Evolutionary conservation across 495 filamentous ascomycete genomes (phyloP).

Genomic region (Lasiosphaeria hispida): DNA sequence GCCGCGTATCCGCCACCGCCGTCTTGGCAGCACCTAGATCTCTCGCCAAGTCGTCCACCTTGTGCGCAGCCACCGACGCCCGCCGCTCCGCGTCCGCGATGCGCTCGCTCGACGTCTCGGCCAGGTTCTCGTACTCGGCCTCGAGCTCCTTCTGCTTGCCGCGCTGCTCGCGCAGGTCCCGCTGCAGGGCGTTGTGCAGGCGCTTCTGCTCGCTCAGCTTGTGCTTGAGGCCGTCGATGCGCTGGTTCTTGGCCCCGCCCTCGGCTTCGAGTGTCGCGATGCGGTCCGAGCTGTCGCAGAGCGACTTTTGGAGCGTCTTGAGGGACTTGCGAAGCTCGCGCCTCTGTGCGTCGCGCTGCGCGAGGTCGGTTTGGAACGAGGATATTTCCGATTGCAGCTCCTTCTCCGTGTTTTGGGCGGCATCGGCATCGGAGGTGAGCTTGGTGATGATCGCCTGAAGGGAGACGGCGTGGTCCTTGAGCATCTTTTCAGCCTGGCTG

Average conservation of each 20-base stretch:
- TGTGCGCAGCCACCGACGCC: not conserved
- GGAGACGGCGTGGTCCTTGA: not conserved
- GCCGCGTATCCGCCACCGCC: not conserved
- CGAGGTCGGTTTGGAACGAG: not conserved
- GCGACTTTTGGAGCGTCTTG: not conserved
- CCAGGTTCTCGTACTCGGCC: not conserved
- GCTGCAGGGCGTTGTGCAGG: not conserved
- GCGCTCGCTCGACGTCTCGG: not conserved
- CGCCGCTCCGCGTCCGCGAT: not conserved
- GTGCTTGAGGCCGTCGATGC: not conserved
- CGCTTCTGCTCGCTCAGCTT: conserved; percentile 1
- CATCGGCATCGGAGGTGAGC: not conserved
- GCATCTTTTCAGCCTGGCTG: not conserved
- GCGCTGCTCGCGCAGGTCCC: conserved; percentile 8
- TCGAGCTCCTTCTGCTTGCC: conserved; percentile 6
- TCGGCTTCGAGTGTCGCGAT: conserved; percentile 6
- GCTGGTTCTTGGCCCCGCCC: not conserved
- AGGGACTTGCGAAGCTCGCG: not conserved
- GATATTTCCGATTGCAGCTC: conserved; percentile 4
- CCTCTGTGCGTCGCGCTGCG: not conserved
- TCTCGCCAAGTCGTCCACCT: not conserved
- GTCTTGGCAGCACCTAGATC: not conserved
- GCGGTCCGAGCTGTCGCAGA: conserved; percentile 1
- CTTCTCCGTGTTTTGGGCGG: not conserved
- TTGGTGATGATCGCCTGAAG: not conserved